Evolutionary conservation across 768 basidiomycete species (phyloP).

Genomic region (Crassisporium funariophilum): DNA sequence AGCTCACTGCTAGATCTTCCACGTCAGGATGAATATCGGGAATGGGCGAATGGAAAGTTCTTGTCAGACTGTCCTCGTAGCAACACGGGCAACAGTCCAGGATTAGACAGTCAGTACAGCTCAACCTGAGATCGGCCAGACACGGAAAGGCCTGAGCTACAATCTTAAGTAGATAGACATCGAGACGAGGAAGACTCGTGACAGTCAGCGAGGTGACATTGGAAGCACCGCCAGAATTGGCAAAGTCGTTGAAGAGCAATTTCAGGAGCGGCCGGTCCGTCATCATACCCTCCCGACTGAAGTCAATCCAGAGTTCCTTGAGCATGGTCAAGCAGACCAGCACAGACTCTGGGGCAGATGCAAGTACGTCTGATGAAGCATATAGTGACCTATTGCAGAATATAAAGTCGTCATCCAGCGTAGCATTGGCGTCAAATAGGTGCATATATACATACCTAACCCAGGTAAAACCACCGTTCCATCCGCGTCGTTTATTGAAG

Average conservation of each 20-base stretch:
- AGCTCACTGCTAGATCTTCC: conserved; percentile 53
- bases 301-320: conserved; percentile 41
- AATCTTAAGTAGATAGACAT: conserved; percentile 45
- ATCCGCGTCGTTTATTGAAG: conserved; percentile 7
- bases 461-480: conserved; percentile 40
- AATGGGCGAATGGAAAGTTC: conserved; percentile 63
- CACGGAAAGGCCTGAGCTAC: conserved; percentile 49
- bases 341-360: conserved; percentile 18
- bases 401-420: not conserved
- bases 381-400: conserved; percentile 33
- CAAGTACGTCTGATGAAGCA: conserved; percentile 32
- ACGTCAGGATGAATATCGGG: conserved; percentile 48
- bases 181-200: conserved; percentile 59
- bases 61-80: conserved; percentile 59
- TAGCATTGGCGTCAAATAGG: not conserved
- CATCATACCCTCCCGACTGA: conserved; percentile 42
- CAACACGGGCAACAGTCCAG: conserved; percentile 63
- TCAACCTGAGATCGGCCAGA: conserved; percentile 53
- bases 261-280: conserved; percentile 43
- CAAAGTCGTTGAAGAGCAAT: conserved; percentile 31
- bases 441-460: conserved; percentile 43
- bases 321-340: conserved; percentile 38
- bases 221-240: conserved; percentile 32
- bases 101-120: conserved; percentile 61
- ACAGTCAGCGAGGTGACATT: conserved; percentile 52